Conservation (phyloP, 2,329 filamentous ascomycete genomes). For the Fusarium devonianum region DNA sequence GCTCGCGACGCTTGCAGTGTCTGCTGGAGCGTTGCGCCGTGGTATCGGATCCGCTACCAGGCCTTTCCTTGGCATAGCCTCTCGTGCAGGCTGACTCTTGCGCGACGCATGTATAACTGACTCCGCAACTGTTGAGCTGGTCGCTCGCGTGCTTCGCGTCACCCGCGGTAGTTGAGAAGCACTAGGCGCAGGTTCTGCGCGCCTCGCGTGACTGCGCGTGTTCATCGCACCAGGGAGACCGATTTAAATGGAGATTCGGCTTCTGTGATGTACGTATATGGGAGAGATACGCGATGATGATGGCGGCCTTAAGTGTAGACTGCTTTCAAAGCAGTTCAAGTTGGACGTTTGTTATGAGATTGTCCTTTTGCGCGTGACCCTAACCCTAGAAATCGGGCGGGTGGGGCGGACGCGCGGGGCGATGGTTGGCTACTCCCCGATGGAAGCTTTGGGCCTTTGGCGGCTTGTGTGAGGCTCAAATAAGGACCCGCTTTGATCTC, state of each 20-base stretch:
- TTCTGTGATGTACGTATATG: no score
- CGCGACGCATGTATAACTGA: not conserved
- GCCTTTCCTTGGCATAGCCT: conserved; percentile 4
- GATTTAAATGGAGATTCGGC: not conserved
- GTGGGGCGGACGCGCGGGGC: no score
- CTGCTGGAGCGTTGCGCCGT: conserved; percentile 36
- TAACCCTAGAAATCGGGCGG: no score
- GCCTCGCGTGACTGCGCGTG: conserved; percentile 26
- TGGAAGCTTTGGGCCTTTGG: no score
- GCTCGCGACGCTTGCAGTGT: conserved; percentile 30
- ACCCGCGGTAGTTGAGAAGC: conserved; percentile 8
- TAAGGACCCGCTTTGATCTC: no score
- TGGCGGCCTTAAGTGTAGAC: not conserved
- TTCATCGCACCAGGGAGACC: conserved; percentile 23
- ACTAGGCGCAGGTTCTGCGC: conserved; percentile 10
- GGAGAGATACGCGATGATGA: conserved; percentile 2
- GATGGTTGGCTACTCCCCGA: no score
- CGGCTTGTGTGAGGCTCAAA: no score
- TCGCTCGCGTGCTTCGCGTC: conserved; percentile 30
- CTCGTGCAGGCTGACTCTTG: conserved; percentile 1
- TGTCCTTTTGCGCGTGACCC: conserved; percentile 13
- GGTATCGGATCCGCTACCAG: conserved; percentile 22
- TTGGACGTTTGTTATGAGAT: conserved; percentile 16
- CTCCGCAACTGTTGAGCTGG: conserved; percentile 1
- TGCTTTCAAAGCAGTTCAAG: no score